These are phyloP conservation scores for Tylopilus microsporus DNA, from an alignment of 1,284 basidiomycete genomes.

Conservation along the genomic window DNA sequence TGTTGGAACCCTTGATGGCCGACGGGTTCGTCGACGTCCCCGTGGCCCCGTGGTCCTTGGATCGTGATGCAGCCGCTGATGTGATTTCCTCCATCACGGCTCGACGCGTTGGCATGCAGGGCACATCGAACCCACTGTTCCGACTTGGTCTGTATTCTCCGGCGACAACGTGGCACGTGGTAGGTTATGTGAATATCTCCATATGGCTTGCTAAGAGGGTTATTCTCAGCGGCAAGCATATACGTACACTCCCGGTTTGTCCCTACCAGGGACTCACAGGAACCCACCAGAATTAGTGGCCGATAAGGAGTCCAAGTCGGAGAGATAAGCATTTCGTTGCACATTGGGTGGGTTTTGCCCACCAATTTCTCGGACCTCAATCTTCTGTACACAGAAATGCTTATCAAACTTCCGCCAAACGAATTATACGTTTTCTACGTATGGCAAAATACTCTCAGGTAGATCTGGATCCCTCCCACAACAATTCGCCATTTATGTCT, in stretches of 20 bases:
- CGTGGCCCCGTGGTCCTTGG: not conserved
- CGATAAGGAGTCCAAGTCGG: constrained; percentile 1
- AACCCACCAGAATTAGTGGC: not conserved
- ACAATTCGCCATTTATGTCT: constrained; percentile 20
- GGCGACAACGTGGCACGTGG: no score
- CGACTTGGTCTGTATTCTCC: not conserved
- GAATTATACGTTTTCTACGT: not conserved
- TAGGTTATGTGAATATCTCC: no score
- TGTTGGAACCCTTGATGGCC: not conserved
- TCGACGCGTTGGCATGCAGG: no score
- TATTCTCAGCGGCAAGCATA: not conserved
- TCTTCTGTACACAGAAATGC: constrained; percentile 5
- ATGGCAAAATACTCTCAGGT: not conserved
- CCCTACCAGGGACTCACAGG: not conserved
- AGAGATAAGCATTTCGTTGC: constrained; percentile 19
- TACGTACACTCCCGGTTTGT: not conserved
- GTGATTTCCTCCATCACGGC: not conserved
- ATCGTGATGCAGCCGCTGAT: not conserved
- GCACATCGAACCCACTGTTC: no score
- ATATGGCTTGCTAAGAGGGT: not conserved
- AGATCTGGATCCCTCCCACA: constrained; percentile 8
- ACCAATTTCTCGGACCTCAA: constrained; percentile 2
- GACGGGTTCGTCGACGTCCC: not conserved
- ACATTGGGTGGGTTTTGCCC: constrained; percentile 8
- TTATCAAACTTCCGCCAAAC: constrained; percentile 21